Percentiles rank a stretch among this genome's conserved stretches.
Conservation (phyloP, 2,329 filamentous ascomycete species). For the Fusarium acutatum region DNA sequence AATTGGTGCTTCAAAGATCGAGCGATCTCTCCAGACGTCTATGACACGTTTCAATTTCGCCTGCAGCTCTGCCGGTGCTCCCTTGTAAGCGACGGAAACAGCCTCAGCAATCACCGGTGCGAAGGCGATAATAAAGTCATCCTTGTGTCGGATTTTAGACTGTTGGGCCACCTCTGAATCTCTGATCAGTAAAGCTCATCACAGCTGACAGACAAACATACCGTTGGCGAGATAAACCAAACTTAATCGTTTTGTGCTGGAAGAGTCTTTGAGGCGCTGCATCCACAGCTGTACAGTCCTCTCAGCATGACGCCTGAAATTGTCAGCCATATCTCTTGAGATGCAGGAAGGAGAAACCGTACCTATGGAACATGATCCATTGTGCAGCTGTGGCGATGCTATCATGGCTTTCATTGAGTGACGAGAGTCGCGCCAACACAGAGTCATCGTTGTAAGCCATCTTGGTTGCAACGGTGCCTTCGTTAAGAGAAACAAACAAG, state of each 20-base stretch:
- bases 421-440: conserved; percentile 92
- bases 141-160: conserved; percentile 89
- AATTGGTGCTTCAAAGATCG: conserved; percentile 83
- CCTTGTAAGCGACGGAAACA: conserved; percentile 89
- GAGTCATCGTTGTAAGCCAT: conserved; percentile 98
- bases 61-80: conserved; percentile 85
- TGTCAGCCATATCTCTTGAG: neutral
- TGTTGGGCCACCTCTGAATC: conserved; percentile 89
- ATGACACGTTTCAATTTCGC: conserved; percentile 87
- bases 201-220: conserved; percentile 52
- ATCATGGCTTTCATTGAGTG: conserved; percentile 96
- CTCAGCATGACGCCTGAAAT: conserved; percentile 83
- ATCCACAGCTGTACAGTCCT: conserved; percentile 93
- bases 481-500: neutral
- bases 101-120: conserved; percentile 92
- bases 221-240: conserved; percentile 95
- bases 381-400: conserved; percentile 95
- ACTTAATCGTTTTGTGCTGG: conserved; percentile 85
- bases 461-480: conserved; percentile 3
- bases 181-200: neutral
- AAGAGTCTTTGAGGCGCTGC: conserved; percentile 86
- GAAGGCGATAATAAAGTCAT: conserved; percentile 92
- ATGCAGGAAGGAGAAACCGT: conserved; percentile 40
- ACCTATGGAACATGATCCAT: conserved; percentile 99
- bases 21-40: conserved; percentile 90